These are phyloP conservation scores for Corrigiola litoralis DNA, from an alignment of 179 eudicot genomes.

Conservation along the genomic window DNA sequence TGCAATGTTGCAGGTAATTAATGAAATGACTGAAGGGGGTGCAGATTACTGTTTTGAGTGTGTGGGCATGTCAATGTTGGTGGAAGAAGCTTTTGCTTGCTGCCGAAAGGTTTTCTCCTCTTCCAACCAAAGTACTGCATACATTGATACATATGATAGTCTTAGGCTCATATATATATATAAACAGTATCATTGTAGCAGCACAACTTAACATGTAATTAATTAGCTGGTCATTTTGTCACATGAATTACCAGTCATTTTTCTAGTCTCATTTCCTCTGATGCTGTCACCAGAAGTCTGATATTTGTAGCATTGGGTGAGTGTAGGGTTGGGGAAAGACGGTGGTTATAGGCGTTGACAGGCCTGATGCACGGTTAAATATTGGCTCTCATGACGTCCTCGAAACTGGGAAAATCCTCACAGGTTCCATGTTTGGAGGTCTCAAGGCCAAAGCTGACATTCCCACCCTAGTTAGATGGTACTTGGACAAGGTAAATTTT, in stretches of 20 bases:
- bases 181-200: no score
- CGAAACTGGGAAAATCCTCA: conserved; percentile 34
- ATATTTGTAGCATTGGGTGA: background rate
- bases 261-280: no score
- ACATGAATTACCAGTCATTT: no score
- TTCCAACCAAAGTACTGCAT: no score
- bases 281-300: no score
- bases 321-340: conserved; percentile 77
- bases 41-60: conserved; percentile 97
- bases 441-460: conserved; percentile 60
- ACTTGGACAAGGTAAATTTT: conserved; percentile 20
- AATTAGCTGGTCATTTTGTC: no score
- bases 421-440: conserved; percentile 56
- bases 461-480: conserved; percentile 46
- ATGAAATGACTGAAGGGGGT: conserved; percentile 79
- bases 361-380: conserved; percentile 39
- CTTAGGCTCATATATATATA: no score
- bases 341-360: conserved; percentile 56
- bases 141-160: no score
- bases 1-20: conserved; percentile 50
- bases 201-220: no score
- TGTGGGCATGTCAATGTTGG: conserved; percentile 69
- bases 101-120: conserved; percentile 57
- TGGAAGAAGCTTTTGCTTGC: conserved; percentile 71
- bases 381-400: conserved; percentile 41